Percentiles rank a stretch among this genome's conserved stretches.
Conservation (phyloP, 2,329 filamentous ascomycete genomes). For the Colletotrichum gigasporum region DNA sequence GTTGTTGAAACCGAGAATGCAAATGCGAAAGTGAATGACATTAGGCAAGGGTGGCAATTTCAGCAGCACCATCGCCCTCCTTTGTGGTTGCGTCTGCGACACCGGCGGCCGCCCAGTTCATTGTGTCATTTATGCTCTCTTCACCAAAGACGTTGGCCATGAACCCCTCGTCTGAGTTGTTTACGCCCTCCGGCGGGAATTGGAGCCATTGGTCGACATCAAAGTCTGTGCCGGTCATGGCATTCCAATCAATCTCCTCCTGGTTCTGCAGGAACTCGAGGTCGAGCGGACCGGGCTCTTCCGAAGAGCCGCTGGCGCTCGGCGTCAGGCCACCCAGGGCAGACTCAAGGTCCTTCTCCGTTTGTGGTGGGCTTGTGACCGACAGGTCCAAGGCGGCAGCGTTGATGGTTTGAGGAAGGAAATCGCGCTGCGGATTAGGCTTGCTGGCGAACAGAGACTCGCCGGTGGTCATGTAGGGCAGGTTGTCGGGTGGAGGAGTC, state of each 20-base stretch:
- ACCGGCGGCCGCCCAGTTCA: constrained; percentile 31
- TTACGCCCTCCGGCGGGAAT: constrained; percentile 61
- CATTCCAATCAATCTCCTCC: constrained; percentile 64
- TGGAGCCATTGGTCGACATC: constrained; percentile 69
- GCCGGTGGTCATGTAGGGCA: constrained; percentile 52
- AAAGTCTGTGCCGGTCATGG: constrained; percentile 60
- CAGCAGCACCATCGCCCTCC: constrained; percentile 15
- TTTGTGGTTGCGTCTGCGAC: background rate
- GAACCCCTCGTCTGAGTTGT: constrained; percentile 47
- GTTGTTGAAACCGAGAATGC: background rate
- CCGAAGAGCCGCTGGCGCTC: constrained; percentile 54
- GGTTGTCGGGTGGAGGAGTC: constrained; percentile 64
- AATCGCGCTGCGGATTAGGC: constrained; percentile 27
- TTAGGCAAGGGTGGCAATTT: constrained; percentile 14
- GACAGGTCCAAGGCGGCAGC: constrained; percentile 46
- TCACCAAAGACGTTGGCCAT: constrained; percentile 44
- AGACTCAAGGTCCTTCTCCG: constrained; percentile 51
- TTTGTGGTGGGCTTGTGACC: constrained; percentile 54
- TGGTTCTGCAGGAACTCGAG: constrained; percentile 57
- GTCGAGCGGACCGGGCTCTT: constrained; percentile 51
- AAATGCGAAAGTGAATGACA: background rate
- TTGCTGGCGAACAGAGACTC: constrained; percentile 45
- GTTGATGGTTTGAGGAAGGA: constrained; percentile 49
- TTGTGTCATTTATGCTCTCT: constrained; percentile 34
- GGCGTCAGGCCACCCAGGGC: constrained; percentile 51